A percentile compares a stretch with the other conserved stretches of the same genome.
These are phyloP conservation scores for Lactifluus volemus DNA, from an alignment of 768 basidiomycete species.

Conservation along the genomic window DNA sequence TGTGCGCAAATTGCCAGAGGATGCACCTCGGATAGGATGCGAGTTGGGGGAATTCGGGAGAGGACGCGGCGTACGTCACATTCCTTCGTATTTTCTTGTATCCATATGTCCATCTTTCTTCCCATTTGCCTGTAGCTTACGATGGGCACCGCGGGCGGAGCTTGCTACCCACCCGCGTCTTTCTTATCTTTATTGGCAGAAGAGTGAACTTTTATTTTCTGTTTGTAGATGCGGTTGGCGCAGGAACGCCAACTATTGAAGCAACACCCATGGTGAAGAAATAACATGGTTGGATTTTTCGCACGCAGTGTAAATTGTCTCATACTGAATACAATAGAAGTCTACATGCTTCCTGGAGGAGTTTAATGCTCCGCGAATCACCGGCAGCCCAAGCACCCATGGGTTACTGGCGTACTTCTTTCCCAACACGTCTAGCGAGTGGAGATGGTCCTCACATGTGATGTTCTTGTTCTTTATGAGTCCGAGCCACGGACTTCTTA, in stretches of 20 bases:
- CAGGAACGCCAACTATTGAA: neutral
- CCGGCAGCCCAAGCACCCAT: too few relatives aligned
- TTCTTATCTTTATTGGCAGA: neutral
- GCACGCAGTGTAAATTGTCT: too few relatives aligned
- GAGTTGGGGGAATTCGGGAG: neutral
- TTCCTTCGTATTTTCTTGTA: neutral
- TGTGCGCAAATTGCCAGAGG: slow-evolving; percentile 60
- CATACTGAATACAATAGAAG: too few relatives aligned
- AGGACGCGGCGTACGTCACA: neutral
- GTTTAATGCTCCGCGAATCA: too few relatives aligned
- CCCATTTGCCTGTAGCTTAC: neutral
- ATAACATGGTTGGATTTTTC: too few relatives aligned
- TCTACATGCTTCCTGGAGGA: too few relatives aligned
- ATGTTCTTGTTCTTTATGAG: too few relatives aligned
- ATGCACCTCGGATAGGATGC: slow-evolving; percentile 29
- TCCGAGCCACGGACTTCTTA: too few relatives aligned
- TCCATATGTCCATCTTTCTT: neutral
- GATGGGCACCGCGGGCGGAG: neutral
- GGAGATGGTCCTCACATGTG: too few relatives aligned
- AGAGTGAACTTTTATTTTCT: neutral
- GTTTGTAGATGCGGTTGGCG: neutral
- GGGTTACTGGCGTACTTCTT: too few relatives aligned
- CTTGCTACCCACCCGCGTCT: neutral
- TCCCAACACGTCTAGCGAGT: too few relatives aligned
- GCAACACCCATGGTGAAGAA: neutral